These are phyloP conservation scores for Ganoderma multipileum DNA, from an alignment of 1,284 basidiomycete genomes.

Conservation along the genomic window DNA sequence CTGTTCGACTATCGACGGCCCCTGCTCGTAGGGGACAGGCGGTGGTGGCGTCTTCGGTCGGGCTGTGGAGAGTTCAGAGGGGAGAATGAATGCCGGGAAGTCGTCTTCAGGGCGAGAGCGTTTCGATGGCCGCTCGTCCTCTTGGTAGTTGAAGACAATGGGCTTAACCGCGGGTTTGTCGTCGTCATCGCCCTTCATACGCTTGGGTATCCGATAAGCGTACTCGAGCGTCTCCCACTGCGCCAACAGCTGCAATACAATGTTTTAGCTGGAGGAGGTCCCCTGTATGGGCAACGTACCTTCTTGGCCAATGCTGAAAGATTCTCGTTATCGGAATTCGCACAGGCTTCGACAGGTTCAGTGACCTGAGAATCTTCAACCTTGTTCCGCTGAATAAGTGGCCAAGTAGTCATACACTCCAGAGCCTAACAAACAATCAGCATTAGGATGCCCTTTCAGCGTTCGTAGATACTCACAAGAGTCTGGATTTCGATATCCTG, in stretches of 20 bases:
- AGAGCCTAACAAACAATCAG: constrained; percentile 59
- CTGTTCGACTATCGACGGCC: constrained; percentile 3
- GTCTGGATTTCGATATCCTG: constrained; percentile 78
- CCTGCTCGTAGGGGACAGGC: background rate
- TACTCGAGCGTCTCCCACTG: constrained; percentile 81
- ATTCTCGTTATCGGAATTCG: constrained; percentile 61
- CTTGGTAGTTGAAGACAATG: constrained; percentile 28
- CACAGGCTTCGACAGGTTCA: constrained; percentile 64
- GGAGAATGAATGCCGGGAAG: constrained; percentile 31
- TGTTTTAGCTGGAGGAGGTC: background rate
- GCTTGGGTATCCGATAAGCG: constrained; percentile 87
- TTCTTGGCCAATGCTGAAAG: constrained; percentile 65
- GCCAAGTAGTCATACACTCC: constrained; percentile 82
- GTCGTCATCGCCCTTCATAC: constrained; percentile 49
- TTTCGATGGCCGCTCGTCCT: constrained; percentile 42
- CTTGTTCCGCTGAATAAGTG: constrained; percentile 90
- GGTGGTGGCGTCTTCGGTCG: constrained; percentile 22
- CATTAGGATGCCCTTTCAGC: background rate
- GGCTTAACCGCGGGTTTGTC: constrained; percentile 25
- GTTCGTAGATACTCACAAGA: constrained; percentile 53
- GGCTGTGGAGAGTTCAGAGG: constrained; percentile 13
- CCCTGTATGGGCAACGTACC: constrained; percentile 45
- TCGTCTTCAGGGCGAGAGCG: constrained; percentile 36
- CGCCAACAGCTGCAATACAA: constrained; percentile 61
- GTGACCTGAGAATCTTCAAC: constrained; percentile 89